Conservation (phyloP, 2,329 filamentous ascomycete species). For the Ophiostoma australiae region DNA sequence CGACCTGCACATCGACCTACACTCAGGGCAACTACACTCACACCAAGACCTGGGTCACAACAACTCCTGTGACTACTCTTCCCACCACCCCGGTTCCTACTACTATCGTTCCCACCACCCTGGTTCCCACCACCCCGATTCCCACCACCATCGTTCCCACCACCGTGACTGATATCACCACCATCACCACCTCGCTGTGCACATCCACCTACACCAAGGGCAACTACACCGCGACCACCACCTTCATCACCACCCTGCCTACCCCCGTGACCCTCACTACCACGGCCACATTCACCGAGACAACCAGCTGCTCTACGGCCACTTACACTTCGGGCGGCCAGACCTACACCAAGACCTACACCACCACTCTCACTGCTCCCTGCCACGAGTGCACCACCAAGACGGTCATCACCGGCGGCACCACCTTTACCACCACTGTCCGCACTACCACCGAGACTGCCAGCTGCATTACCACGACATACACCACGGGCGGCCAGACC, state of each 20-base stretch:
- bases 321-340: conserved; percentile 20
- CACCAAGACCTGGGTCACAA: conserved; percentile 5
- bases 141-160: background rate
- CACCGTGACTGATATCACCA: conserved; percentile 17
- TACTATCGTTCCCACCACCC: background rate
- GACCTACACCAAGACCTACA: conserved; percentile 20
- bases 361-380: conserved; percentile 10
- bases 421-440: conserved; percentile 22
- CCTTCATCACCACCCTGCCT: background rate
- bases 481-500: conserved; percentile 16
- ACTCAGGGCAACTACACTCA: conserved; percentile 14
- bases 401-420: conserved; percentile 18
- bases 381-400: conserved; percentile 12
- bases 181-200: conserved; percentile 20
- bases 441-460: background rate
- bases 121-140: background rate
- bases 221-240: conserved; percentile 16
- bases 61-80: background rate
- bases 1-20: conserved; percentile 10
- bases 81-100: background rate
- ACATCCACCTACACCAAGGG: conserved; percentile 12
- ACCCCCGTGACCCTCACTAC: conserved; percentile 18
- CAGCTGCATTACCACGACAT: conserved; percentile 4
- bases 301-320: conserved; percentile 21
- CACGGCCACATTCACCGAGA: conserved; percentile 18